phyloP scores from a whole-genome alignment of 2,329 filamentous ascomycete species.

The Sarocladiaceae sp. region DNA sequence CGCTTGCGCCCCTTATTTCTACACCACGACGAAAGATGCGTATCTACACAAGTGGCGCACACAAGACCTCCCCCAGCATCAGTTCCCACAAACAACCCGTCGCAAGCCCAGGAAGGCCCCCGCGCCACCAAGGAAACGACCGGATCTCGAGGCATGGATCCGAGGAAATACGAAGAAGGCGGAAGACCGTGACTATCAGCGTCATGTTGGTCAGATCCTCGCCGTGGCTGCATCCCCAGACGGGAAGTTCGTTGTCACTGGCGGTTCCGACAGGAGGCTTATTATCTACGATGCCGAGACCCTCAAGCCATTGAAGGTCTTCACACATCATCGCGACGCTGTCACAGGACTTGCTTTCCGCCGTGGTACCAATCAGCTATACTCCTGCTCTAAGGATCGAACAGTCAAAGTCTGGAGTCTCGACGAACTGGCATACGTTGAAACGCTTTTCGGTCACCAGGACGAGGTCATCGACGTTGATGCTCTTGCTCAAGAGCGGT shows the following conservation, averaged over 20 bases:
- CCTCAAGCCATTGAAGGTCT: constrained; percentile 72
- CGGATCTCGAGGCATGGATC: constrained; percentile 55
- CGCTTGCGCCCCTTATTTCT: constrained; percentile 71
- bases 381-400: constrained; percentile 82
- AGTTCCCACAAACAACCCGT: constrained; percentile 52
- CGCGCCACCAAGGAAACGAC: constrained; percentile 54
- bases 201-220: constrained; percentile 75
- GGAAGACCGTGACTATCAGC: constrained; percentile 60
- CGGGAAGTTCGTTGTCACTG: constrained; percentile 85
- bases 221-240: constrained; percentile 82
- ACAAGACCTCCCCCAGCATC: constrained; percentile 56
- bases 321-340: constrained; percentile 85
- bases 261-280: constrained; percentile 75
- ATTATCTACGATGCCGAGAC: constrained; percentile 83
- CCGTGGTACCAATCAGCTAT: constrained; percentile 83
- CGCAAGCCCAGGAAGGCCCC: constrained; percentile 52
- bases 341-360: constrained; percentile 83
- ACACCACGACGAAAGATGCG: constrained; percentile 82
- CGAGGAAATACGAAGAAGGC: constrained; percentile 56
- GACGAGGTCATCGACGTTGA: constrained; percentile 82
- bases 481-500: constrained; percentile 77
- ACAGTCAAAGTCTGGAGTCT: constrained; percentile 95
- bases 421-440: constrained; percentile 86
- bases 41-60: constrained; percentile 86
- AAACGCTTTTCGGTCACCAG: constrained; percentile 94